Conservation (phyloP, 208 protist genomes). For the Spongospora subterranea region DNA sequence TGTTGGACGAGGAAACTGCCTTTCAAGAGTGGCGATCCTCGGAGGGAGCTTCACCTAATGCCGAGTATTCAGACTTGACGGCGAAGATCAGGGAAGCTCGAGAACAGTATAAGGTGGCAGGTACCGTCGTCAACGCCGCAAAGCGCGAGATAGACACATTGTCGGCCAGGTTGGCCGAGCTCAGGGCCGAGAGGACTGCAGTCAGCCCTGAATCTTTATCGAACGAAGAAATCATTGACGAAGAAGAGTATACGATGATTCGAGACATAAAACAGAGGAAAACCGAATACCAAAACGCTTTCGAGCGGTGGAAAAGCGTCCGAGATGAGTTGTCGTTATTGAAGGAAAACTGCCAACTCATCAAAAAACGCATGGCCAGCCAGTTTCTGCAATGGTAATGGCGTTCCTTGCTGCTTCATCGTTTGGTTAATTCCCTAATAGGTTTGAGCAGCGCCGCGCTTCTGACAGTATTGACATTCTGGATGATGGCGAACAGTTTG, state of each 20-base stretch:
- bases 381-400: constrained; percentile 22
- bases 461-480: constrained; percentile 44
- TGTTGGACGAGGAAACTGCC: constrained; percentile 17
- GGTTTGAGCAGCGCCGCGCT: background rate
- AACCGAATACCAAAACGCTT: constrained; percentile 66
- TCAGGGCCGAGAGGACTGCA: background rate
- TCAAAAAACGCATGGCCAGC: background rate
- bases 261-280: constrained; percentile 67
- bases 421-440: background rate
- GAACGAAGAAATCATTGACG: constrained; percentile 65
- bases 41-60: constrained; percentile 23
- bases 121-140: constrained; percentile 68
- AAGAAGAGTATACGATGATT: constrained; percentile 70
- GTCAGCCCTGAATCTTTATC: background rate
- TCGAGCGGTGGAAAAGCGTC: constrained; percentile 50
- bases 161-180: constrained; percentile 56
- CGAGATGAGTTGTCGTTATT: background rate
- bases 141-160: constrained; percentile 68
- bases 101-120: background rate
- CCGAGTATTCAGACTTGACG: constrained; percentile 66
- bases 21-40: constrained; percentile 33
- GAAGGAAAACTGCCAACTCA: background rate
- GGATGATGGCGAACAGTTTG: constrained; percentile 62
- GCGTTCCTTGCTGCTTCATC: background rate
- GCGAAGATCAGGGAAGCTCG: constrained; percentile 55